Evolutionary conservation across 257 asterid species (phyloP), one percentile per base, ranked within the genome.

Genomic region (Schizonepeta tenuifolia): DNA sequence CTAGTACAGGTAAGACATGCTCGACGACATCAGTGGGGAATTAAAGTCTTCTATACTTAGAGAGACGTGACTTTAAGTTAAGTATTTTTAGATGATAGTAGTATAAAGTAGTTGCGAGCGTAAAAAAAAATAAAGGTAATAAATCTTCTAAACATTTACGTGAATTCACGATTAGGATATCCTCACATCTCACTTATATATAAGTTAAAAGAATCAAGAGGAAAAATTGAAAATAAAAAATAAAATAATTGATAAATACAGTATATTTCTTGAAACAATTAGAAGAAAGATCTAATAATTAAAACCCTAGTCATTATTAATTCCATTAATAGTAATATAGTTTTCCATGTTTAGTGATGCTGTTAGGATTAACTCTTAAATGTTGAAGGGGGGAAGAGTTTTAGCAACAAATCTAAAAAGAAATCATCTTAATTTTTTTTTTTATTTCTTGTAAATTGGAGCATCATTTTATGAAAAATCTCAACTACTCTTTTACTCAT

Each of bases 401-500:
- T 21, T n/a, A 54, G 13, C 14, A 54, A n/a, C 54, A 15, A 14
- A 47, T 21, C 54, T 47, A 50, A 51, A 50, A 50, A 50, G 3
- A 8, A 50, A 50, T 1, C 57, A 17, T 50, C 24, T 17, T 7
- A 50, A 50, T 49, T n/a, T n/a, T n/a, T n/a, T n/a, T n/a, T n/a
- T n/a, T n/a, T n/a, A n/a, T 54, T 54, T 9, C 33, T 54, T 54
- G 33, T 21, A 12, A 54, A 9, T 2, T 51, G 13, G 24, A 20
- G 31, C 58, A 51, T 51, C 26, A 51, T 20, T 20, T 2, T 21
- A 5, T 54, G 33, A 54, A 54, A 20, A 7, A 13, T 54, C 31
- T 54, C 59, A 53, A 53, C 24, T 76, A 74, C 41, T 11, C 8
- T 49, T 50, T 1, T 7, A 50, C 56, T 50, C 24, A 50, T 50